Evolutionary conservation across 1,139 yeast genomes (phyloP).

Genomic region (Suhomyces bribrorum): DNA sequence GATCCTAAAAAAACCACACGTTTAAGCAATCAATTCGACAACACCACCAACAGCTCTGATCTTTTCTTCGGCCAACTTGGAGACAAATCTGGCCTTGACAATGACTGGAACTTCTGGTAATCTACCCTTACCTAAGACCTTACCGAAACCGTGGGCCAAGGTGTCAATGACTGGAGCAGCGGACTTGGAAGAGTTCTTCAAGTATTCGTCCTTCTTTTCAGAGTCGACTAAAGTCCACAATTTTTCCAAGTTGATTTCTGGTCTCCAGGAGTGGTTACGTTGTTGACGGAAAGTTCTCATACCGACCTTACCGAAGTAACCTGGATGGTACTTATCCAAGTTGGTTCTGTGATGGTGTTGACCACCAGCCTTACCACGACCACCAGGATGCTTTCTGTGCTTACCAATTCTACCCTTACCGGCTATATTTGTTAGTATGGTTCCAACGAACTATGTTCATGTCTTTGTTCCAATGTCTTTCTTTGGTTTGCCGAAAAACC

Average conservation of each 20-base stretch:
- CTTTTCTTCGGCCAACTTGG: constrained; percentile 99
- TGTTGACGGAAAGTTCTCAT: constrained; percentile 99
- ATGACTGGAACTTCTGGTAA: constrained; percentile 98
- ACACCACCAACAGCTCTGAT: constrained; percentile 99
- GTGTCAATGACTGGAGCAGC: constrained; percentile 99
- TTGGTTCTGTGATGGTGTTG: constrained; percentile 99
- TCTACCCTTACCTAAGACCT: constrained; percentile 99
- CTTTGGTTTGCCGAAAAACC: too few relatives aligned
- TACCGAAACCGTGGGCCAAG: constrained; percentile 99
- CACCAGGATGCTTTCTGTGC: constrained; percentile 99
- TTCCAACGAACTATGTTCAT: too few relatives aligned
- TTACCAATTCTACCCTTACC: constrained; percentile 99
- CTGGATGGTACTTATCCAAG: constrained; percentile 99
- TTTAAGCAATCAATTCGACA: constrained; percentile 97
- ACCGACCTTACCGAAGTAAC: constrained; percentile 99
- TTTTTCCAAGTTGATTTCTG: constrained; percentile 97
- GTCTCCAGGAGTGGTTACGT: constrained; percentile 95
- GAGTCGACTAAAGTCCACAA: constrained; percentile 97
- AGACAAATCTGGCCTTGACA: constrained; percentile 99
- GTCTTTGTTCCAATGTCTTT: too few relatives aligned
- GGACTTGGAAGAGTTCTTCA: constrained; percentile 79
- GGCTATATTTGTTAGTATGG: constrained; percentile 63
- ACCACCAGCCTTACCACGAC: constrained; percentile 99
- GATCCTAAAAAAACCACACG: constrained; percentile 11
- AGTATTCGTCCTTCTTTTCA: constrained; percentile 93